Evolutionary conservation across 305 asterid species (phyloP), one percentile per base, ranked within the genome.

Genomic region (Striga hermonthica): DNA sequence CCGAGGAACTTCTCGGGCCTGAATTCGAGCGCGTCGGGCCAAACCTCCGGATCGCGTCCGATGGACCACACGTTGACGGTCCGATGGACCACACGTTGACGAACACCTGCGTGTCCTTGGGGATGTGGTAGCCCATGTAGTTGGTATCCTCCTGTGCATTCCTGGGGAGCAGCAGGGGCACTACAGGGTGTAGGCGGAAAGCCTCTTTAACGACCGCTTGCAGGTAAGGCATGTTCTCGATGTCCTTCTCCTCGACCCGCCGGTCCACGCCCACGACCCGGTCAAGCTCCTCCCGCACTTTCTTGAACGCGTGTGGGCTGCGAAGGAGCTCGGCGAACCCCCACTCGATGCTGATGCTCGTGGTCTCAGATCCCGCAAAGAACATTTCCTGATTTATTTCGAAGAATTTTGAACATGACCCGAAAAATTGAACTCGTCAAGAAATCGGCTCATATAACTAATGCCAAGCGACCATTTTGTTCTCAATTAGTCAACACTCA

Each of bases 281-380:
- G 56, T 74, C 84, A 7, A 87, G 72, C 65, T 87, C 91, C 38
- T 66, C 79, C 22, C 82, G 72, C 1, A 81, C 77, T 61, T 77
- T 81, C 36, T 59, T 35, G 82, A 84, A 76, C 7, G 82, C 50
- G 1, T 39, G 73, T 0, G 87, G 95, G 74, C 73, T 80, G 38
- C 82, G 80, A 1, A 84, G 83, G 40, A 87, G 83, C 71, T 84
- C 95, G 0, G 87, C 72, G 62, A 87, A 69, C 36, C 78, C 89
- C 95, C 91, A 87, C 16, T 87, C 89, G 5, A 84, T 76, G 65
- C 81, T 87, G 50, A 74, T 79, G 36, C 83, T 82, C 0, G 84
- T 80, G 0, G 89, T 87, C 22, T 87, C 89, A 4, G 91, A 76
- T 7, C 91, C 89, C 0, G 91, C 91, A n/a, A 82, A 74, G 69